phyloP scores from a whole-genome alignment of 345 rosid species.

The Pistacia integerrima region DNA sequence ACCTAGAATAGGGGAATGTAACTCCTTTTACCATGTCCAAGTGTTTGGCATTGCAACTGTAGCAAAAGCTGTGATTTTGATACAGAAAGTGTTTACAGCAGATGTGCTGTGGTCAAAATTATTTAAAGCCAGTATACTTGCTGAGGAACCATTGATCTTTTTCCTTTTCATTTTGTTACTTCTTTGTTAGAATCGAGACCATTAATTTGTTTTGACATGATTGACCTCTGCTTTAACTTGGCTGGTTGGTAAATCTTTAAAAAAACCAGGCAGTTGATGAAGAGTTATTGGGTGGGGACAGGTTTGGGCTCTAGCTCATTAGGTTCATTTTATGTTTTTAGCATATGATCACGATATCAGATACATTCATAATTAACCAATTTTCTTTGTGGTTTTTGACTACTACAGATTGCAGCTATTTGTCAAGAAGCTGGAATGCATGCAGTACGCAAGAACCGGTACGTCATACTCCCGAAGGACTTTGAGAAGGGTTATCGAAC shows the following conservation, averaged over 20 bases:
- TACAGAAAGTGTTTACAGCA: neutral
- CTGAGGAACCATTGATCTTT: no score
- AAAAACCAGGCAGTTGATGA: neutral
- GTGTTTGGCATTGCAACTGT: neutral
- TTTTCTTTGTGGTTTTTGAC: neutral
- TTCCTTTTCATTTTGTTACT: no score
- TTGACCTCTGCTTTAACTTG: neutral
- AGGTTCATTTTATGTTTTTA: neutral
- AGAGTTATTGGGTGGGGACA: neutral
- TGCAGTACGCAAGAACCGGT: conserved; percentile 96
- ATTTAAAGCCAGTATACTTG: no score
- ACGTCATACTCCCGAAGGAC: conserved; percentile 94
- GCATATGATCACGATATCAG: neutral
- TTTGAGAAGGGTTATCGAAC: conserved; percentile 96
- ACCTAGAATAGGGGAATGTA: no score
- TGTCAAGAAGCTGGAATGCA: conserved; percentile 99
- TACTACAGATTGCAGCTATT: conserved; percentile 82
- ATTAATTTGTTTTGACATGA: neutral
- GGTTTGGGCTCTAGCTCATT: neutral
- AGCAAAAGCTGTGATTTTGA: neutral
- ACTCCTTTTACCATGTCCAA: no score
- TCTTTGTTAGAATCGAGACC: no score
- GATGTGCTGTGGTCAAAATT: neutral
- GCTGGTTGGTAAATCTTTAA: neutral
- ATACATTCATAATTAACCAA: neutral